Percentiles rank a stretch among this genome's conserved stretches.
phyloP scores from a whole-genome alignment of 192 early-diverging fungal genomes.

The Coemansia sp. region DNA sequence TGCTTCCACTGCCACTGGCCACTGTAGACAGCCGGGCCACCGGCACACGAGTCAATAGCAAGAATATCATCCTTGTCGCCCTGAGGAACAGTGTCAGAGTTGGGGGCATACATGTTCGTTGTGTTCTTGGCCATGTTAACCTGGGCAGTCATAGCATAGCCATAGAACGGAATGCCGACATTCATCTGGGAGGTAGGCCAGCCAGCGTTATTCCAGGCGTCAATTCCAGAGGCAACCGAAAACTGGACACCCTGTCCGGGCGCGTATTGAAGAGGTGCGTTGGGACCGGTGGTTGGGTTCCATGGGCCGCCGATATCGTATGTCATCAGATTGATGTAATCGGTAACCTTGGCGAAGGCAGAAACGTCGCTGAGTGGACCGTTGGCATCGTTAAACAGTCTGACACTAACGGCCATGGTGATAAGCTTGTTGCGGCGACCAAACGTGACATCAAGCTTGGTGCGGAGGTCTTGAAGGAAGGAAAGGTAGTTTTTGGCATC shows the following conservation, averaged over 20 bases:
- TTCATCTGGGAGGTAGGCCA: constrained; percentile 56
- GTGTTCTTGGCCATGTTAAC: constrained; percentile 12
- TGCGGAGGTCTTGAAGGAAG: constrained; percentile 58
- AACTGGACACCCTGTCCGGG: constrained; percentile 13
- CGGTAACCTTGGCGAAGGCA: constrained; percentile 56
- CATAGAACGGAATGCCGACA: constrained; percentile 62
- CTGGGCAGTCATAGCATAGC: constrained; percentile 23
- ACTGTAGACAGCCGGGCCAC: constrained; percentile 41
- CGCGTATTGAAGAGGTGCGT: constrained; percentile 50
- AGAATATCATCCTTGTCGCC: constrained; percentile 55
- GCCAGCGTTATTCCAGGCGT: constrained; percentile 52
- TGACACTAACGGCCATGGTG: constrained; percentile 60
- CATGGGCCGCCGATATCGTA: constrained; percentile 60
- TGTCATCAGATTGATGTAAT: constrained; percentile 65
- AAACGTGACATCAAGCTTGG: constrained; percentile 49
- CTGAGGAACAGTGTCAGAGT: constrained; percentile 29
- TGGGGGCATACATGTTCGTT: constrained; percentile 9
- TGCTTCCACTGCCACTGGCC: constrained; percentile 62
- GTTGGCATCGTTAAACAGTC: constrained; percentile 54
- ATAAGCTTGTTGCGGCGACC: constrained; percentile 51
- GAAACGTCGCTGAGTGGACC: constrained; percentile 52
- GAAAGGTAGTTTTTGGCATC: constrained; percentile 62
- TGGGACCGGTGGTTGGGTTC: constrained; percentile 54
- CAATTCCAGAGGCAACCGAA: constrained; percentile 42
- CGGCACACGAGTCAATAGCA: constrained; percentile 53